phyloP scores from a whole-genome alignment of 2,329 filamentous ascomycete species.

The Dothiorella sarmentorum region DNA sequence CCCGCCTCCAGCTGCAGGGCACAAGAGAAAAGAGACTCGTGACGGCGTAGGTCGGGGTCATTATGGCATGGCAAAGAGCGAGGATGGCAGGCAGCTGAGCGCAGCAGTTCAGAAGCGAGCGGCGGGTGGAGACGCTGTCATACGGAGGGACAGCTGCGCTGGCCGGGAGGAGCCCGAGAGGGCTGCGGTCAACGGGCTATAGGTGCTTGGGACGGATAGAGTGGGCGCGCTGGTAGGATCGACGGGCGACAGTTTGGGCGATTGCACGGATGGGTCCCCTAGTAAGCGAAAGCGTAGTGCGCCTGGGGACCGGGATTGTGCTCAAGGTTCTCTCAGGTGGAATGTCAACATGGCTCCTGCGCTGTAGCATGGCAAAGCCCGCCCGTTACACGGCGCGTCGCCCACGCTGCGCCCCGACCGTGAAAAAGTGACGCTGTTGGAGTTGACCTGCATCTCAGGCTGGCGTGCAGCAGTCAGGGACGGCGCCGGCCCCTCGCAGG shows the following conservation, averaged over 20 bases:
- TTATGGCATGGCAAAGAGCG: constrained; percentile 36
- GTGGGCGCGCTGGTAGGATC: constrained; percentile 14
- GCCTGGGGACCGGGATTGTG: constrained; percentile 4
- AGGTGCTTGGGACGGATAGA: constrained; percentile 14
- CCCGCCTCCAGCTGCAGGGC: constrained; percentile 33
- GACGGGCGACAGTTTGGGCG: constrained; percentile 13
- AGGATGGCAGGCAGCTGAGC: constrained; percentile 20
- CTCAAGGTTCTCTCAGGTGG: constrained; percentile 1
- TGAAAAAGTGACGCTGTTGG: not conserved
- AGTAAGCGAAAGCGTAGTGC: constrained; percentile 14
- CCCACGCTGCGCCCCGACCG: constrained; percentile 7
- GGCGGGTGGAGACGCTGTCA: constrained; percentile 25
- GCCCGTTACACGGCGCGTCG: constrained; percentile 4
- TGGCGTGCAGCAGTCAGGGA: not conserved
- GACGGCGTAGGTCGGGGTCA: constrained; percentile 35
- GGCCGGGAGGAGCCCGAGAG: constrained; percentile 25
- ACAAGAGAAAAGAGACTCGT: constrained; percentile 37
- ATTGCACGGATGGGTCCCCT: constrained; percentile 12
- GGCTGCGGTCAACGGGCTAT: constrained; percentile 20
- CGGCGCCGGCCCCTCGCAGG: constrained; percentile 1
- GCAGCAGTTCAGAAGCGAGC: constrained; percentile 17
- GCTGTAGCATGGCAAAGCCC: constrained; percentile 1
- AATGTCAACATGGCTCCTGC: constrained; percentile 11
- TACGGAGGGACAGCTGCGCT: constrained; percentile 20
- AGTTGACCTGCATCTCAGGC: not conserved